Conservation (phyloP, 306 rosid species). For the Acacia melanoxylon region DNA sequence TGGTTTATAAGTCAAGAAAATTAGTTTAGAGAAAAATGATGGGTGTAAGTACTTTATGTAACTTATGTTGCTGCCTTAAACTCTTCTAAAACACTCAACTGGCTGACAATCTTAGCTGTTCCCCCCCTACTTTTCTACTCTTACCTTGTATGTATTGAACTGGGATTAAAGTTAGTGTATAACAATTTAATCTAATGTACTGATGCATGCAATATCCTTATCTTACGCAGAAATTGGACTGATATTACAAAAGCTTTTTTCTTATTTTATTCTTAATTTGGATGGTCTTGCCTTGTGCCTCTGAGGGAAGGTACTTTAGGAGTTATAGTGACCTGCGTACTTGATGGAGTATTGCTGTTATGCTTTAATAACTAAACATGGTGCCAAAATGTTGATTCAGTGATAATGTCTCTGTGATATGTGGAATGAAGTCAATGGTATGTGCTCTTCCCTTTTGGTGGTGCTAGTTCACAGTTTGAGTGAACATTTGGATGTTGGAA, state of each 20-base stretch:
- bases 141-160: neutral
- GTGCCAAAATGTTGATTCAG: neutral
- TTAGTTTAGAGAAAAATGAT: no score
- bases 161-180: neutral
- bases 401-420: neutral
- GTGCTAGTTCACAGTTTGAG: neutral
- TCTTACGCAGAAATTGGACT: neutral
- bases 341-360: neutral
- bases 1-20: no score
- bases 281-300: neutral
- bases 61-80: no score
- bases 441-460: neutral
- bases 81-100: no score
- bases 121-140: neutral
- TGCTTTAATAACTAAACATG: neutral
- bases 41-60: no score
- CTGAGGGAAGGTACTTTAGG: neutral
- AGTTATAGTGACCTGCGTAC: neutral
- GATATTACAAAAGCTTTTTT: neutral
- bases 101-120: neutral
- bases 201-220: neutral
- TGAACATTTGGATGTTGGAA: constrained; percentile 1
- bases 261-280: neutral
- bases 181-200: neutral
- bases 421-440: neutral